A percentile compares a stretch with the other conserved stretches of the same genome.
Evolutionary conservation across 2,329 filamentous ascomycete species (phyloP).

Genomic region (Teratosphaeria gauchensis): DNA sequence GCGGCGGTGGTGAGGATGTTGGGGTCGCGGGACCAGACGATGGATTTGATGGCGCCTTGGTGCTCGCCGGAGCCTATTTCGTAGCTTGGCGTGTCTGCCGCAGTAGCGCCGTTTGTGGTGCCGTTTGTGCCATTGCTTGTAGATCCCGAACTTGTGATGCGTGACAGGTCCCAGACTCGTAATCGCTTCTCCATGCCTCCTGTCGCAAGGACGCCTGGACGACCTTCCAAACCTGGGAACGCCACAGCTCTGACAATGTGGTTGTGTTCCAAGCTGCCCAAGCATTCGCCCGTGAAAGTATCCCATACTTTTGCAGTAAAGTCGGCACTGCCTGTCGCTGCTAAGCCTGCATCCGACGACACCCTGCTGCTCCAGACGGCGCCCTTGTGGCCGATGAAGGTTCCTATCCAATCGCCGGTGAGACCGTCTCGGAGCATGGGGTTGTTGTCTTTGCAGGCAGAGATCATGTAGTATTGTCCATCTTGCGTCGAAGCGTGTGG

Average conservation of each 20-base stretch:
- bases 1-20: conserved; percentile 86
- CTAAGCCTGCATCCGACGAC: conserved; percentile 75
- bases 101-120: conserved; percentile 1
- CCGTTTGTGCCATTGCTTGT: conserved; percentile 9
- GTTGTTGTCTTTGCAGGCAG: conserved; percentile 77
- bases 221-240: conserved; percentile 58
- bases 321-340: conserved; percentile 89
- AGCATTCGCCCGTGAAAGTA: conserved; percentile 81
- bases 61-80: conserved; percentile 84
- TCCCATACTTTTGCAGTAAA: conserved; percentile 94
- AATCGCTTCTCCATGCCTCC: conserved; percentile 96
- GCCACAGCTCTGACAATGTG: conserved; percentile 93
- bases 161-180: conserved; percentile 78
- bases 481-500: conserved; percentile 3
- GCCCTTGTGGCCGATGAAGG: conserved; percentile 95
- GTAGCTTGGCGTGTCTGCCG: conserved; percentile 47
- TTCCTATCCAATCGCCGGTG: conserved; percentile 96
- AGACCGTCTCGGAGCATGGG: conserved; percentile 95
- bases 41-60: conserved; percentile 83
- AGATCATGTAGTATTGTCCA: conserved; percentile 70
- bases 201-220: conserved; percentile 69
- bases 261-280: conserved; percentile 79
- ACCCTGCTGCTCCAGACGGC: conserved; percentile 94
- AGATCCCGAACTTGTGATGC: conserved; percentile 22
- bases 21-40: conserved; percentile 75